Evolutionary conservation across 345 rosid species (phyloP).

Genomic region (Eutrema yunnanense): DNA sequence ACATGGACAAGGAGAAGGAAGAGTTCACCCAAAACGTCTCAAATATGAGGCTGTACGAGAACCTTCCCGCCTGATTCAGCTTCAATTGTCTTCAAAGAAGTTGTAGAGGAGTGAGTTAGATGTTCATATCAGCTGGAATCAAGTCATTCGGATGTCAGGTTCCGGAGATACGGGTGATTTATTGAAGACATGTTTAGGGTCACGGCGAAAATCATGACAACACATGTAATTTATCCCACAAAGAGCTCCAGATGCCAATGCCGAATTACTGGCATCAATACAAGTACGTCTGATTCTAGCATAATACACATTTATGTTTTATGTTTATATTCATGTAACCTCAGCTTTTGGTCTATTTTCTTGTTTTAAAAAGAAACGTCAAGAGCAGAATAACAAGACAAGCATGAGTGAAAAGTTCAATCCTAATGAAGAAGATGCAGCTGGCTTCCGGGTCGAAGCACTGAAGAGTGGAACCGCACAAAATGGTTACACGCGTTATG

Average conservation of each 20-base stretch:
- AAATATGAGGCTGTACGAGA: too few species aligned
- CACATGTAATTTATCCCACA: too few species aligned
- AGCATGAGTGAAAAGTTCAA: conserved; percentile 25
- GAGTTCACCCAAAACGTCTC: too few species aligned
- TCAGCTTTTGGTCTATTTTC: neutral
- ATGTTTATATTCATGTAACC: neutral
- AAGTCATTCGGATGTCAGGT: too few species aligned
- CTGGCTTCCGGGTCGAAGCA: conserved; percentile 36
- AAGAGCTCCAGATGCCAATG: conserved; percentile 45
- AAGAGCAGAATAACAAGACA: conserved; percentile 37
- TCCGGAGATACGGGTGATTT: too few species aligned
- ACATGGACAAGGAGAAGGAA: too few species aligned
- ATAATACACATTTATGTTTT: neutral
- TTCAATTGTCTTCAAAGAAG: too few species aligned
- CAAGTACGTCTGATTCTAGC: conserved; percentile 33
- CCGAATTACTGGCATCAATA: conserved; percentile 39
- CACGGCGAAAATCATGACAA: too few species aligned
- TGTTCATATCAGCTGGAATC: too few species aligned
- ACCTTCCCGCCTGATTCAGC: too few species aligned
- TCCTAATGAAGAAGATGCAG: conserved; percentile 38
- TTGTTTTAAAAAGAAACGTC: conserved; percentile 41
- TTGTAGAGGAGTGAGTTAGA: too few species aligned
- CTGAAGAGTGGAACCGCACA: conserved; percentile 31
- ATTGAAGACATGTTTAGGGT: too few species aligned
- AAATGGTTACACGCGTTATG: conserved; percentile 25